A percentile compares a stretch with the other conserved stretches of the same genome.
Conservation (phyloP, 768 basidiomycete genomes). For the Cyclocybe aegerita region DNA sequence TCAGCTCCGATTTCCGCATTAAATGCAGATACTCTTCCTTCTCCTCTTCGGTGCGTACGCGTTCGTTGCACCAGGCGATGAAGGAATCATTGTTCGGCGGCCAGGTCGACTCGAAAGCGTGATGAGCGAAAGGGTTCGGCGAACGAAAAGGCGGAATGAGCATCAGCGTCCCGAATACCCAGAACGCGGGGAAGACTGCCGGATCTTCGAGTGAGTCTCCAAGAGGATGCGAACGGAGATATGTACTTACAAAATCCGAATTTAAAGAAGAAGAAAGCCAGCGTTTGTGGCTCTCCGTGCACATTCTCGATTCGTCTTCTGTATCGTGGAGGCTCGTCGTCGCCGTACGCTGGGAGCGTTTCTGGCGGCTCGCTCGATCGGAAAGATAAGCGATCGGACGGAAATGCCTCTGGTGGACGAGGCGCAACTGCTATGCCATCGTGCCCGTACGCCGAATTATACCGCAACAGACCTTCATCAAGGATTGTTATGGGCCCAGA, state of each 20-base stretch:
- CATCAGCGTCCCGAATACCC: constrained; percentile 17
- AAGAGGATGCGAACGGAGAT: not conserved
- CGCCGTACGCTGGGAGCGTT: constrained; percentile 15
- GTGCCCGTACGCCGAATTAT: constrained; percentile 13
- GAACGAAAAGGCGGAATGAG: constrained; percentile 9
- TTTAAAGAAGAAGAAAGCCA: constrained; percentile 15
- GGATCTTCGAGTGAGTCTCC: not conserved
- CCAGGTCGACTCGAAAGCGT: constrained; percentile 7
- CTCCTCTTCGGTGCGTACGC: constrained; percentile 13
- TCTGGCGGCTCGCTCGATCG: constrained; percentile 9
- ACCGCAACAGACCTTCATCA: constrained; percentile 8
- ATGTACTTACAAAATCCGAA: constrained; percentile 15
- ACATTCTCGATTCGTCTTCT: constrained; percentile 2
- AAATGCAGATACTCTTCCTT: constrained; percentile 7
- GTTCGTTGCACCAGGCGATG: constrained; percentile 13
- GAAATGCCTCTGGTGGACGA: constrained; percentile 14
- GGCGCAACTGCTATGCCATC: constrained; percentile 4
- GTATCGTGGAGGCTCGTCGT: constrained; percentile 17
- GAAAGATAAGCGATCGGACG: constrained; percentile 8
- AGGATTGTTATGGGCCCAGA: not conserved
- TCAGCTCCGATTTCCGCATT: constrained; percentile 14
- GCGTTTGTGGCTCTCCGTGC: constrained; percentile 13
- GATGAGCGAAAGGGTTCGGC: constrained; percentile 7
- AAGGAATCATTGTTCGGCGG: constrained; percentile 7
- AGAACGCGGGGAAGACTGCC: constrained; percentile 17